Evolutionary conservation across 208 protist species (phyloP).

Genomic region (Trypanosoma rangeli): DNA sequence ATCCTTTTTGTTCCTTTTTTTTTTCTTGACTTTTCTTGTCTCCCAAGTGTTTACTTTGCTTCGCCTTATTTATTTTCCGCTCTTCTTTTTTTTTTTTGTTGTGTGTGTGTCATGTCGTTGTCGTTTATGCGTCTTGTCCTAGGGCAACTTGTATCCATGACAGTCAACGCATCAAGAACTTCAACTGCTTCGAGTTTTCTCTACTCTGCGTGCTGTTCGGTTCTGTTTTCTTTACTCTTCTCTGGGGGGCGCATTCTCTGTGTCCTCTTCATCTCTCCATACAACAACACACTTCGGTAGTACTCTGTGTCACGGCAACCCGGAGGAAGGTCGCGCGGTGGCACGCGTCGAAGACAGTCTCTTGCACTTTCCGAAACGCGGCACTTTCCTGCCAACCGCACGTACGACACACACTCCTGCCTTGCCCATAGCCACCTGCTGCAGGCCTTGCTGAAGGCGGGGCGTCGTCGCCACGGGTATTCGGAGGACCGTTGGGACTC

Average conservation of each 20-base stretch:
- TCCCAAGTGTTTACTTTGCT: conserved; percentile 5
- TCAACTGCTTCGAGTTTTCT: neutral
- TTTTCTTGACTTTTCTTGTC: neutral
- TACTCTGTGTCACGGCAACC: conserved; percentile 66
- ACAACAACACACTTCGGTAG: conserved; percentile 70
- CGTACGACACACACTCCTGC: conserved; percentile 49
- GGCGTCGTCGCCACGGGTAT: neutral
- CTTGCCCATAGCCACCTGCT: conserved; percentile 58
- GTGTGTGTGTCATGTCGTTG: neutral
- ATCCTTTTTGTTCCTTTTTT: neutral
- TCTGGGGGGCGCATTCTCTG: neutral
- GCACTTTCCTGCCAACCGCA: conserved; percentile 38
- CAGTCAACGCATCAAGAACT: neutral
- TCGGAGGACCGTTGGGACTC: neutral
- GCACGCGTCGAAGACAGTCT: conserved; percentile 65
- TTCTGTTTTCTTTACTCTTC: neutral
- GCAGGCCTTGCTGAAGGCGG: conserved; percentile 35
- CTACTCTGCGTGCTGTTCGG: neutral
- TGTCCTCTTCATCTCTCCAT: conserved; percentile 38
- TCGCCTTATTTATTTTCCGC: conserved; percentile 5
- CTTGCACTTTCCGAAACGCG: conserved; percentile 18
- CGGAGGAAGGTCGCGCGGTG: conserved; percentile 34
- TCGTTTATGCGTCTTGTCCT: neutral
- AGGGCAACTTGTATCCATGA: neutral
- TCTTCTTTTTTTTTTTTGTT: conserved; percentile 5